phyloP scores from a whole-genome alignment of 345 rosid genomes.

The Citrus unshiu region DNA sequence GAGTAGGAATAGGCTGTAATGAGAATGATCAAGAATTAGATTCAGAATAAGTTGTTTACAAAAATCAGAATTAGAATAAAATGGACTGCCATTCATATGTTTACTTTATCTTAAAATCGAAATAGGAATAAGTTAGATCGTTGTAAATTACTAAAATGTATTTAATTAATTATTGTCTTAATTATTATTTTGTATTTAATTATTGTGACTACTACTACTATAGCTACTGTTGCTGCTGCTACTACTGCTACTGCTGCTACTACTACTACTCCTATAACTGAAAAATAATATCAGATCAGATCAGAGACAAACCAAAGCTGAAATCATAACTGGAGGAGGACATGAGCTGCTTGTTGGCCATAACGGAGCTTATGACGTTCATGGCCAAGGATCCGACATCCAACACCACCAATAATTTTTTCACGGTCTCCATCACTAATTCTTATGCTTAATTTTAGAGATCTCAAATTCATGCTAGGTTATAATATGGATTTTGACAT shows the following conservation, averaged over 20 bases:
- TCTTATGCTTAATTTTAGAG: not conserved
- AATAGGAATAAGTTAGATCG: too few relatives aligned
- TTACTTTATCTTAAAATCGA: too few relatives aligned
- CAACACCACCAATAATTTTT: conserved; percentile 62
- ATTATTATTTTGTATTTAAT: too few relatives aligned
- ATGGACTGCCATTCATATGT: fast-evolving
- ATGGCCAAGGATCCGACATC: conserved; percentile 94
- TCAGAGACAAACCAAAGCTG: conserved; percentile 55
- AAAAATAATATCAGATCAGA: conserved; percentile 4
- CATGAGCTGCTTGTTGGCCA: conserved; percentile 98
- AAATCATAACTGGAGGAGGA: conserved; percentile 69
- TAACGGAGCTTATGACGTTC: conserved; percentile 87
- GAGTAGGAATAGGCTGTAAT: fast-evolving
- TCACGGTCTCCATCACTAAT: conserved; percentile 44
- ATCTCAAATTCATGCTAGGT: not conserved
- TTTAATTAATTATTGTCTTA: too few relatives aligned
- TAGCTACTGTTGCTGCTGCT: too few relatives aligned
- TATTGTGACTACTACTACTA: too few relatives aligned
- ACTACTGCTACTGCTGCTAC: too few relatives aligned
- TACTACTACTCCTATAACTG: not conserved
- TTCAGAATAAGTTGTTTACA: too few relatives aligned
- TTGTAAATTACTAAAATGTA: too few relatives aligned
- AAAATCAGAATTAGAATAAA: too few relatives aligned
- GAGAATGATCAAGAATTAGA: too few relatives aligned
- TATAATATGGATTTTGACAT: not conserved